Conservation (phyloP, 75 land plant genomes). For the Sequoiadendron giganteum region DNA sequence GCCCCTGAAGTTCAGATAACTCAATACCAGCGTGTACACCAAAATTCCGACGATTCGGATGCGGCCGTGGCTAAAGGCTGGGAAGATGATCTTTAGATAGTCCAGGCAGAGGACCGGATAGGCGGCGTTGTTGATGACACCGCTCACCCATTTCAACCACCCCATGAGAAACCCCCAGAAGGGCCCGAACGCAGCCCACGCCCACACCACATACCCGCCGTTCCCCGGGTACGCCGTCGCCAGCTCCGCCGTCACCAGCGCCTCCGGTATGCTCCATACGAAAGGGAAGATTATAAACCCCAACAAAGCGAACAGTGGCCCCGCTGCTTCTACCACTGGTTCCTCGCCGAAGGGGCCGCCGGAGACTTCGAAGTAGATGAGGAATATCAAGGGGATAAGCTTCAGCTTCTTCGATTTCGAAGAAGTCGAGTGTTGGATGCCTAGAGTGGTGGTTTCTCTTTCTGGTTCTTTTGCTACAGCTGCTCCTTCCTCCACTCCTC, state of each 20-base stretch:
- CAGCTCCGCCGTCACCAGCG: conserved; percentile 85
- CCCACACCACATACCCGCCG: conserved; percentile 88
- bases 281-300: conserved; percentile 84
- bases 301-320: conserved; percentile 71
- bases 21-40: conserved; percentile 36
- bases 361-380: conserved; percentile 72
- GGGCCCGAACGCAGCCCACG: conserved; percentile 51
- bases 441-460: not conserved
- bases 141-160: conserved; percentile 60
- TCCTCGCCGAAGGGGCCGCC: conserved; percentile 89
- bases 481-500: not conserved
- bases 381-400: conserved; percentile 50
- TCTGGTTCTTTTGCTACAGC: not conserved
- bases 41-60: conserved; percentile 45
- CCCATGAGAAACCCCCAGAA: conserved; percentile 70
- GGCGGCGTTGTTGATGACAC: conserved; percentile 73
- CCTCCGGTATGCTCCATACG: conserved; percentile 88
- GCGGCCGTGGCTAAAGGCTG: conserved; percentile 49
- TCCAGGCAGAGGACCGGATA: conserved; percentile 77
- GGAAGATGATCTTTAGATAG: conserved; percentile 55
- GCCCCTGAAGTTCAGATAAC: conserved; percentile 80
- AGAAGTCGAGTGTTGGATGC: not conserved
- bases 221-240: conserved; percentile 73
- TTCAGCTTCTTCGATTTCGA: conserved; percentile 37
- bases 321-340: conserved; percentile 66